Percentiles rank a stretch among this genome's conserved stretches.
phyloP scores from a whole-genome alignment of 2,329 filamentous ascomycete species.

The Nemania abortiva region DNA sequence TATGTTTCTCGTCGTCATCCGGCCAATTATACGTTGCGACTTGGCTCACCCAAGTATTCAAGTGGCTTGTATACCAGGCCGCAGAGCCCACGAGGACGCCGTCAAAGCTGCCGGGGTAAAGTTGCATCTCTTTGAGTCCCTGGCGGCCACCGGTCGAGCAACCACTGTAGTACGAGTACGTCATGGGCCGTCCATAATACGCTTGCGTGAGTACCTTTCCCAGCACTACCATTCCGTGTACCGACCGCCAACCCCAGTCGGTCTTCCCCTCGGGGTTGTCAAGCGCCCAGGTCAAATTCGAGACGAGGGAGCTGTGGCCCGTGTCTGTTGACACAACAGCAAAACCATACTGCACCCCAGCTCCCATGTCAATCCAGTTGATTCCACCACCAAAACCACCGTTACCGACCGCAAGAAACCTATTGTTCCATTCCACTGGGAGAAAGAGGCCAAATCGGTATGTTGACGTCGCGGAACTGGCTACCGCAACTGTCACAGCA shows the following conservation, averaged over 20 bases:
- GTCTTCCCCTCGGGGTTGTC: conserved; percentile 51
- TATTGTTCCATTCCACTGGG: conserved; percentile 53
- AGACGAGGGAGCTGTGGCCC: conserved; percentile 54
- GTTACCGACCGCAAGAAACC: conserved; percentile 55
- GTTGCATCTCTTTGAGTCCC: conserved; percentile 65
- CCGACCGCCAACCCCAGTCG: conserved; percentile 56
- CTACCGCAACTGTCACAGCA: conserved; percentile 53
- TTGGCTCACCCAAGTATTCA: conserved; percentile 59
- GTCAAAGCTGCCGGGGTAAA: conserved; percentile 67
- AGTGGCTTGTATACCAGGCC: conserved; percentile 64
- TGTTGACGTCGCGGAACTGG: conserved; percentile 49
- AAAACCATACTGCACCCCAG: conserved; percentile 55
- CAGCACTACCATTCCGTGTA: conserved; percentile 62
- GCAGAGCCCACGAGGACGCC: conserved; percentile 64
- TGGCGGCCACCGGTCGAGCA: conserved; percentile 71
- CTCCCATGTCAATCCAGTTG: conserved; percentile 53
- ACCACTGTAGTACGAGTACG: conserved; percentile 67
- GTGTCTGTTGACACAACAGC: conserved; percentile 59
- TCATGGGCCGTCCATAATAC: conserved; percentile 60
- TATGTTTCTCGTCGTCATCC: conserved; percentile 57
- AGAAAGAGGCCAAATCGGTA: conserved; percentile 57
- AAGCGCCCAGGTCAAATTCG: conserved; percentile 55
- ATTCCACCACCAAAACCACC: conserved; percentile 55
- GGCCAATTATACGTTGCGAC: conserved; percentile 63
- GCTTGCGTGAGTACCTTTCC: conserved; percentile 61